Evolutionary conservation across 495 filamentous ascomycete species (phyloP), one percentile per base, ranked within the genome.

Genomic region (Coniosporium apollinis): DNA sequence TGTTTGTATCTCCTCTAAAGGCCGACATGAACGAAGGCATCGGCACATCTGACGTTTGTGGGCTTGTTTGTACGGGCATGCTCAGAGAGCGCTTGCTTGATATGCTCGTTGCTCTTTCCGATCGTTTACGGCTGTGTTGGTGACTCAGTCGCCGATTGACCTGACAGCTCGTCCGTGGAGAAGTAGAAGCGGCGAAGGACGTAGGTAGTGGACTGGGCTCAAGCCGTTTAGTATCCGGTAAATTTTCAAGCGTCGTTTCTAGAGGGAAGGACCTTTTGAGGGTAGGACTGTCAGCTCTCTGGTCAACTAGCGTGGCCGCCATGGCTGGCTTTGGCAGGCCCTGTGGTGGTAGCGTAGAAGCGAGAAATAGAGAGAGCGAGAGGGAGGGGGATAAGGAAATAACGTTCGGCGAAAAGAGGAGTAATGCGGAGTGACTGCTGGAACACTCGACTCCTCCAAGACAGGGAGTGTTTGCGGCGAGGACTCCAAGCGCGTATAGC

Each of bases 11-110:
- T 35, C 49, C 50, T 26, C 41, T 47, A 44, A 53, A 55, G 13
- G 51, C 50, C 15, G 52, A 55, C 41, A 45, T 46, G 41, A 55
- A 51, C 16, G 52, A 50, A 9, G 47, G 52, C 38, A 55, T 51
- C 19, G 41, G 47, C 35, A 28, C 31, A 10, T 37, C 36, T 31
- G 45, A 34, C 9, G 47, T 24, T 25, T 39, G 39, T 22, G 47
- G 37, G 24, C 31, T 41, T 30, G 49, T 41, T 25, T 49, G 47
- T 3, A 50, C 39, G 16, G 43, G 36, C 50, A 55, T 53, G 36
- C 44, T 54, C 38, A 30, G n/a, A 34, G 19, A 19, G 24, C 38
- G 32, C 5, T 25, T 3, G 26, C 31, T 42, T 32, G 16, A 14
- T 18, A 32, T 38, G n/a, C 15, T 25, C 22, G 19, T 32, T 22